Evolutionary conservation across 768 basidiomycete genomes (phyloP).

Genomic region (Tylopilus intermedius): DNA sequence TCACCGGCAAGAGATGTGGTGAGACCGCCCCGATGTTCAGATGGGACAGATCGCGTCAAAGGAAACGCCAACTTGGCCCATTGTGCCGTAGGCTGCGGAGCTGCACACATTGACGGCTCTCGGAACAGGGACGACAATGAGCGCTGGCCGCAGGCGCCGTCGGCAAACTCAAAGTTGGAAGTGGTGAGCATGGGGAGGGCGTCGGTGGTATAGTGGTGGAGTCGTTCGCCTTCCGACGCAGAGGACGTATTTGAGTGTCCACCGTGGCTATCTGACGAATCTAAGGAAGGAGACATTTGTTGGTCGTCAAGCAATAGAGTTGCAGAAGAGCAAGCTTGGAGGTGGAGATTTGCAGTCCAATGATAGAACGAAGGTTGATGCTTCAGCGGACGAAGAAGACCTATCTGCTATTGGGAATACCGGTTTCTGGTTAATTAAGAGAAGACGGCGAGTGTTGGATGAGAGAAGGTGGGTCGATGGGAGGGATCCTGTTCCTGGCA

Average conservation of each 20-base stretch:
- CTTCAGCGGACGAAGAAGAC: constrained; percentile 19
- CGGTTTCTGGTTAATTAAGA: constrained; percentile 13
- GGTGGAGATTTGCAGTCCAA: constrained; percentile 29
- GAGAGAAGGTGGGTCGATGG: constrained; percentile 11
- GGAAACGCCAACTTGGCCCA: constrained; percentile 8
- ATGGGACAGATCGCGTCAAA: neutral
- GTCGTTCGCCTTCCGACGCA: neutral
- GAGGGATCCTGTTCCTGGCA: constrained; percentile 9
- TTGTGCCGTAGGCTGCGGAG: neutral
- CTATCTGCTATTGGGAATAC: constrained; percentile 14
- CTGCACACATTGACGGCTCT: constrained; percentile 3
- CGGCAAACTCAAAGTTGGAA: neutral
- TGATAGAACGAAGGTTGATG: constrained; percentile 18
- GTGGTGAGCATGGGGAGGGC: constrained; percentile 19
- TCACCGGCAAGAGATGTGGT: constrained; percentile 5
- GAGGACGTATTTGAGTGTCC: constrained; percentile 27
- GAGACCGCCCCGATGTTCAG: constrained; percentile 2
- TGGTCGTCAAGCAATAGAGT: constrained; percentile 30
- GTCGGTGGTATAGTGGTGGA: constrained; percentile 1
- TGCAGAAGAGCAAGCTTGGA: constrained; percentile 16
- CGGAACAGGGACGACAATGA: constrained; percentile 2
- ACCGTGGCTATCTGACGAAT: neutral
- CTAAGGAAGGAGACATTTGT: constrained; percentile 30
- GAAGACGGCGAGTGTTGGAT: constrained; percentile 3
- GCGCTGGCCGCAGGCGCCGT: constrained; percentile 1